These are phyloP conservation scores for Dictyostelium capitatum DNA, from an alignment of 78 protist genomes.

Conservation along the genomic window DNA sequence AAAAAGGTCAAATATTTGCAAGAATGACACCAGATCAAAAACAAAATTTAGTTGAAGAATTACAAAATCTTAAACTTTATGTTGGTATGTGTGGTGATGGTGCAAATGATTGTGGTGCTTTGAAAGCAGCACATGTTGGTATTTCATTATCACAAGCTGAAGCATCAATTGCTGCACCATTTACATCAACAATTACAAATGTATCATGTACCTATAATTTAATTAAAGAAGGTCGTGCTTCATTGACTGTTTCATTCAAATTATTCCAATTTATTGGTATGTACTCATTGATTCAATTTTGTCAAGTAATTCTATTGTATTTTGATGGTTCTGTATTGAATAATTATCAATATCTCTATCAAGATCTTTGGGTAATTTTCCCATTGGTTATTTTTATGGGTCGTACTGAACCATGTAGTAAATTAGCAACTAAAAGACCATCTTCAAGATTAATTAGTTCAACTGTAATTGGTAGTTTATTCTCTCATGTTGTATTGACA, in stretches of 20 bases:
- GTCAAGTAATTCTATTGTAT: conserved; percentile 85
- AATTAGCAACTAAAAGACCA: conserved; percentile 69
- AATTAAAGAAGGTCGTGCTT: conserved; percentile 94
- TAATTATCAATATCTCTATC: conserved; percentile 83
- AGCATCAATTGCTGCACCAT: conserved; percentile 99
- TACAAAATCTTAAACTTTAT: conserved; percentile 64
- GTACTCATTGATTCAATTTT: conserved; percentile 96
- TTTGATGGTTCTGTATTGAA: conserved; percentile 81
- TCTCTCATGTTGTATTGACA: conserved; percentile 45
- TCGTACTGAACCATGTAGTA: conserved; percentile 68
- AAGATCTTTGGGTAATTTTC: conserved; percentile 87
- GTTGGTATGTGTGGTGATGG: conserved; percentile 99
- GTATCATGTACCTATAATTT: conserved; percentile 51
- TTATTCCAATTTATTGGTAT: conserved; percentile 97
- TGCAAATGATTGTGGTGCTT: conserved; percentile 99
- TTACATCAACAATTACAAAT: conserved; percentile 61
- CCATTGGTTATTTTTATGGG: conserved; percentile 91
- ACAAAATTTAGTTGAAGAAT: conserved; percentile 63
- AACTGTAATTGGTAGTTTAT: conserved; percentile 67
- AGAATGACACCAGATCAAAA: conserved; percentile 93
- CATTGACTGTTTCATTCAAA: conserved; percentile 96
- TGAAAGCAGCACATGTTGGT: conserved; percentile 98
- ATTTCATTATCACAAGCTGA: conserved; percentile 92
- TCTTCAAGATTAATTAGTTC: conserved; percentile 69
- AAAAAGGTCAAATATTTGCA: conserved; percentile 88